A percentile compares a stretch with the other conserved stretches of the same genome.
Evolutionary conservation across 2,329 filamentous ascomycete species (phyloP).

Genomic region (Microdochium trichocladiopsis): DNA sequence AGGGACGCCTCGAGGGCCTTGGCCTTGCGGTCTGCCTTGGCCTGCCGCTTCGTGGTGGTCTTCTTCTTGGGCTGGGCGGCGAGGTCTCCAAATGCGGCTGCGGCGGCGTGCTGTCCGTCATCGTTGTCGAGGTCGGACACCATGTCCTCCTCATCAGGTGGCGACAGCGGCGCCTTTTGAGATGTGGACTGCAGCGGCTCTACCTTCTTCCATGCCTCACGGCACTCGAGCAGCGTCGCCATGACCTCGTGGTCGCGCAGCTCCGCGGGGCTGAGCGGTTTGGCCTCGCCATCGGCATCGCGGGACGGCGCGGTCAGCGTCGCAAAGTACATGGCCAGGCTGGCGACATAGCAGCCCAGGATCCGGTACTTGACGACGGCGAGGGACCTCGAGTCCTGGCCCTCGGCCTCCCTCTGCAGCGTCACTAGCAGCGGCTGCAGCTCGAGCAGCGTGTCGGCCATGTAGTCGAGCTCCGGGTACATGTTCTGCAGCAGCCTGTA

Average conservation of each 20-base stretch:
- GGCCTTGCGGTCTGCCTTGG: slow-evolving; percentile 24
- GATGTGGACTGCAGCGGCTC: slow-evolving; percentile 53
- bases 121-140: slow-evolving; percentile 23
- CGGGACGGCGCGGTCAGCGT: slow-evolving; percentile 76
- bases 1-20: slow-evolving; percentile 64
- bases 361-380: slow-evolving; percentile 69
- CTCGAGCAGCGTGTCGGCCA: slow-evolving; percentile 73
- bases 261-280: slow-evolving; percentile 67
- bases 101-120: slow-evolving; percentile 17
- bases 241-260: slow-evolving; percentile 88
- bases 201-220: slow-evolving; percentile 72
- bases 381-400: slow-evolving; percentile 43
- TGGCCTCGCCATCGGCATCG: slow-evolving; percentile 42
- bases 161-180: slow-evolving; percentile 12
- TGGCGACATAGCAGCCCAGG: slow-evolving; percentile 77
- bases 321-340: slow-evolving; percentile 90
- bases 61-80: slow-evolving; percentile 16
- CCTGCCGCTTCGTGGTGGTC: slow-evolving; percentile 28
- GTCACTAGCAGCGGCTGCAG: slow-evolving; percentile 59
- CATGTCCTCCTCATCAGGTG: slow-evolving; percentile 17
- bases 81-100: not conserved
- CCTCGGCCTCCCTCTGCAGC: slow-evolving; percentile 50
- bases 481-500: slow-evolving; percentile 67
- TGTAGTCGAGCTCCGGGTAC: slow-evolving; percentile 87
- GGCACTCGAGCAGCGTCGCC: slow-evolving; percentile 72